Base-by-base conservation (phyloP, 2,329 filamentous ascomycete species). In the Albifimbria verrucaria region DNA sequence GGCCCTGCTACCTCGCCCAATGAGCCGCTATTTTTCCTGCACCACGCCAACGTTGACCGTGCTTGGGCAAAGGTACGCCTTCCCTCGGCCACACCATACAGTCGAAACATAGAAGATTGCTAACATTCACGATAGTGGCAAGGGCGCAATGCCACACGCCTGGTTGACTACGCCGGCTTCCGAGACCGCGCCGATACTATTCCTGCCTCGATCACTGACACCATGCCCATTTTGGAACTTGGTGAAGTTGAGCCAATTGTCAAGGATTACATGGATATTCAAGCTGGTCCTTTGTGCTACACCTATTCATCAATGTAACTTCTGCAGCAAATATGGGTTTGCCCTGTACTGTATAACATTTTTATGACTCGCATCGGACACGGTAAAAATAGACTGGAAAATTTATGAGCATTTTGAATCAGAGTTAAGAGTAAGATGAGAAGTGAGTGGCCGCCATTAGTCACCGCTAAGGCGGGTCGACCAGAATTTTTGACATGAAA, bases 1-100 rank as follows among this genome's bases (percentile, higher is more conserved):
- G 59, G 59, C 3, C 61, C 61, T 2, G 45, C 61, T n/a, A 63
- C 61, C n/a, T 61, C 60, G 5, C 62, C 64, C 3, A 61, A 61
- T 20, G 62, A 66, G 36, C 57, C 64, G n/a, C 52, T 66, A 4
- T 65, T 65, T 49, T 65, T 61, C 48, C 49, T 66, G 0, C 64
- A 65, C 32, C 64, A 66, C 21, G 57, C 57, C 10, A 63, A 66
- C 12, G 59, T 66, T 1, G 63, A 66, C 23, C 60, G 61, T 3
- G 57, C 43, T 20, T 59, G 46, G 46, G 46, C 46, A 17, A 48
- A 48, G 46, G 46, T 48, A 48, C 3, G 46, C 21, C 20, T 26
- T 25, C 44, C 15, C 25, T 12, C 9, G 5, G 5, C 15, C 18
- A 39, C 21, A 18, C 21, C n/a, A 21, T 20, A 5, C 3, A 32